phyloP scores from a whole-genome alignment of 2,329 filamentous ascomycete genomes.

The Aspergillus floridensis region DNA sequence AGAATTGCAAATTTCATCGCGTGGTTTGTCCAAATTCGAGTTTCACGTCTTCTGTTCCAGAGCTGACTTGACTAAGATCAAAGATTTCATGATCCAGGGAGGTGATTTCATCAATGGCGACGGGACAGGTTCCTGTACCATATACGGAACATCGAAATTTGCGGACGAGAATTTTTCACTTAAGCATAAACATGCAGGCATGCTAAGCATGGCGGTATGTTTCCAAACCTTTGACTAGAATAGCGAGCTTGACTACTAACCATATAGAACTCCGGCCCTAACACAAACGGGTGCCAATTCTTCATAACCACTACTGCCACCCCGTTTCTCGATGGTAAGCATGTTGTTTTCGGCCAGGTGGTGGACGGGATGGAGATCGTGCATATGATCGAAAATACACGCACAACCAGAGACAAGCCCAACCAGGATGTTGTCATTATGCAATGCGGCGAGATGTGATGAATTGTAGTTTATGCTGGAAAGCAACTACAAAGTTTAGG shows the following conservation, averaged over 20 bases:
- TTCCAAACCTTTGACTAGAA: slow-evolving; percentile 20
- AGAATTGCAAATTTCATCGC: slow-evolving; percentile 89
- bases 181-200: slow-evolving; percentile 73
- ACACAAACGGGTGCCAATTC: slow-evolving; percentile 95
- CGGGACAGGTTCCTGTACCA: slow-evolving; percentile 81
- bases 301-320: slow-evolving; percentile 91
- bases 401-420: slow-evolving; percentile 80
- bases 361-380: slow-evolving; percentile 88
- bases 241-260: slow-evolving; percentile 2
- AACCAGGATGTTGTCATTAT: slow-evolving; percentile 79
- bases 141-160: slow-evolving; percentile 83
- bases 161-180: slow-evolving; percentile 84
- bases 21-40: slow-evolving; percentile 61
- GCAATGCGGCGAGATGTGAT: slow-evolving; percentile 90
- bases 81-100: slow-evolving; percentile 96
- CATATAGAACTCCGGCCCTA: slow-evolving; percentile 77
- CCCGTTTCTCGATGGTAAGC: slow-evolving; percentile 85
- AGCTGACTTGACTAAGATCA: slow-evolving; percentile 60
- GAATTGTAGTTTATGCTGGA: neutral
- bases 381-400: slow-evolving; percentile 85
- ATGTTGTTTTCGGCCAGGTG: slow-evolving; percentile 93
- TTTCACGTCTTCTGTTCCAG: neutral
- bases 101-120: slow-evolving; percentile 94
- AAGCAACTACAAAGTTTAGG: neutral
- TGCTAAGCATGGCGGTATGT: slow-evolving; percentile 88